A percentile compares a stretch with the other conserved stretches of the same genome.
These are phyloP conservation scores for Spongispora temasekensis DNA, from an alignment of 1,284 basidiomycete genomes.

Conservation along the genomic window DNA sequence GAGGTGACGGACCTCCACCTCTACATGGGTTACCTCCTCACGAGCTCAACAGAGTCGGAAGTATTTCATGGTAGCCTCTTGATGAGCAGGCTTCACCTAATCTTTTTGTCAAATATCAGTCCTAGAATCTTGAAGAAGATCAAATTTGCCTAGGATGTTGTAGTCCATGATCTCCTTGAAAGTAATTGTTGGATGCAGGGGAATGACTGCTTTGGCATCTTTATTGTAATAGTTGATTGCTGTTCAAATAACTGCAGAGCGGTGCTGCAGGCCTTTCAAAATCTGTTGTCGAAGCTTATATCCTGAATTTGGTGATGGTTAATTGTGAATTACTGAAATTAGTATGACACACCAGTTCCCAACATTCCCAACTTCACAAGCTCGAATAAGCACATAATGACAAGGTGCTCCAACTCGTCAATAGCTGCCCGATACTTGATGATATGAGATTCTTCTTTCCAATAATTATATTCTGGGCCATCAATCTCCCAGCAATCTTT, in stretches of 20 bases:
- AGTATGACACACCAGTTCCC: constrained; percentile 1
- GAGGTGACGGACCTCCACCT: background rate
- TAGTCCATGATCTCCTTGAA: background rate
- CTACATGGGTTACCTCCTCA: background rate
- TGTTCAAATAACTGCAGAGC: background rate
- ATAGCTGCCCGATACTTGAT: background rate
- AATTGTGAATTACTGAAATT: background rate
- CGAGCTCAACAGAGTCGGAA: background rate
- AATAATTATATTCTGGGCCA: background rate
- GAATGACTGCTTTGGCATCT: background rate
- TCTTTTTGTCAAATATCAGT: background rate
- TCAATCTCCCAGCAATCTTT: background rate
- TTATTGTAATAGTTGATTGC: background rate
- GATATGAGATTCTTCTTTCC: background rate
- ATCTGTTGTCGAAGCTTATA: background rate
- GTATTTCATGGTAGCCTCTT: background rate
- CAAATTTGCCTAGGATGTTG: background rate
- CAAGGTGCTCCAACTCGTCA: background rate
- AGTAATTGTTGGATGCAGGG: background rate
- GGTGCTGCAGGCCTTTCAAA: background rate
- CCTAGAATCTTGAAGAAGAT: background rate
- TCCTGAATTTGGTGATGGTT: background rate
- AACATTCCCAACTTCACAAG: constrained; percentile 2
- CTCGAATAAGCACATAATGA: constrained; percentile 9
- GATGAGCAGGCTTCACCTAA: background rate